Evolutionary conservation across 257 asterid species (phyloP).

Genomic region (Scutellaria minor): DNA sequence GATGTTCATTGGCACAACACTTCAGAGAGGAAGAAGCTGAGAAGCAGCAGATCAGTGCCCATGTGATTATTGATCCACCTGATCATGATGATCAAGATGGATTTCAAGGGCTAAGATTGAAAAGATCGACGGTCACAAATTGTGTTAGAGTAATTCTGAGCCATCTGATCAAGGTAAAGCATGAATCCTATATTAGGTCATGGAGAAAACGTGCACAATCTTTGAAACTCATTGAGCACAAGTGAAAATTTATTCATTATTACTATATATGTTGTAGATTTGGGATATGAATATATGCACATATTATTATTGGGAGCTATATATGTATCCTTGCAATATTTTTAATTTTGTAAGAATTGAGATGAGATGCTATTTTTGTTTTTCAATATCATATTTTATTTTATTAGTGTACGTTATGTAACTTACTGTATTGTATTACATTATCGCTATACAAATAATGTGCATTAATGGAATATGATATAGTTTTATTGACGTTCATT

Average conservation of each 20-base stretch:
- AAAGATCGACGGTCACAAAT: slow-evolving; percentile 43
- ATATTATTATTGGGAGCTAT: slow-evolving; percentile 16
- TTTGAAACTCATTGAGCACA: slow-evolving; percentile 36
- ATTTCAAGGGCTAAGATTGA: slow-evolving; percentile 39
- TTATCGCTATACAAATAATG: not conserved
- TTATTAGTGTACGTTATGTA: not conserved
- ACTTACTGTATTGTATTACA: too few relatives aligned
- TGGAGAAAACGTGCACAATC: slow-evolving; percentile 41
- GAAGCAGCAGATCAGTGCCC: slow-evolving; percentile 28
- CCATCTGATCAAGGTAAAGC: slow-evolving; percentile 63
- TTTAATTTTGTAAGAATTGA: not conserved
- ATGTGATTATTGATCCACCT: slow-evolving; percentile 27
- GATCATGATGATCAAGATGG: slow-evolving; percentile 29
- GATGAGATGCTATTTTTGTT: not conserved
- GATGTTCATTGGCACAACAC: slow-evolving; percentile 51
- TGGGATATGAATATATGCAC: not conserved
- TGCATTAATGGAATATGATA: not conserved
- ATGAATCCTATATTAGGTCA: slow-evolving; percentile 38
- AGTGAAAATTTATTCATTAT: slow-evolving; percentile 3
- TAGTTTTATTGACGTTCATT: not conserved
- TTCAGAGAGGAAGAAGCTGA: slow-evolving; percentile 49
- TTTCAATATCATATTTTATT: not conserved
- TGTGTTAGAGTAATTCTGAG: slow-evolving; percentile 42
- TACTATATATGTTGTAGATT: not conserved
- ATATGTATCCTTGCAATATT: not conserved